Conservation (phyloP, 2,329 filamentous ascomycete genomes). For the Pestalotiopsis sp. region DNA sequence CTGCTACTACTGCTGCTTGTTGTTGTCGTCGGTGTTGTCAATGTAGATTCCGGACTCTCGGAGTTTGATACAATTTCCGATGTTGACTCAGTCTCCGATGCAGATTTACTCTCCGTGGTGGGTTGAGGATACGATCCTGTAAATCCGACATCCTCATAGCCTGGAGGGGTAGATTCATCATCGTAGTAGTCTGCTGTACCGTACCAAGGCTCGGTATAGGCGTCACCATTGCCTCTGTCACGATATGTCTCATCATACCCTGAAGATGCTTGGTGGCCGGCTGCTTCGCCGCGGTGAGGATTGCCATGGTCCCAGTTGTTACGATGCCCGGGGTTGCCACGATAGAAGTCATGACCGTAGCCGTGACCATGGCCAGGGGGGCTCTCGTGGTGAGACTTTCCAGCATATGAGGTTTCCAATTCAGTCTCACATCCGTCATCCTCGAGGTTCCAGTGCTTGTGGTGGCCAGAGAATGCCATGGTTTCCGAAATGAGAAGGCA, state of each 20-base stretch:
- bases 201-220: not conserved
- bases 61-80: not conserved
- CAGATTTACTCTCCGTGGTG: not conserved
- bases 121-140: not conserved
- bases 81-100: not conserved
- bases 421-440: not conserved
- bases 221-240: not conserved
- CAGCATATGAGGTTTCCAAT: not conserved
- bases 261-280: not conserved
- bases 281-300: too few species aligned
- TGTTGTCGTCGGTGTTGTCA: not conserved
- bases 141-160: not conserved
- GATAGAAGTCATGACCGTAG: not conserved
- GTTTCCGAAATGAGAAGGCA: not conserved
- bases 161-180: not conserved
- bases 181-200: not conserved
- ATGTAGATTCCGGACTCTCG: not conserved
- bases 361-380: not conserved
- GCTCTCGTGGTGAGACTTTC: not conserved
- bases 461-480: not conserved
- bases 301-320: too few species aligned
- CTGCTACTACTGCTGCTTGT: not conserved
- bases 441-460: not conserved
- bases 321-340: not conserved
- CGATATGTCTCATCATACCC: not conserved